Conservation (phyloP, 495 filamentous ascomycete genomes). For the Aspergillus sclerotiicarbonarius region DNA sequence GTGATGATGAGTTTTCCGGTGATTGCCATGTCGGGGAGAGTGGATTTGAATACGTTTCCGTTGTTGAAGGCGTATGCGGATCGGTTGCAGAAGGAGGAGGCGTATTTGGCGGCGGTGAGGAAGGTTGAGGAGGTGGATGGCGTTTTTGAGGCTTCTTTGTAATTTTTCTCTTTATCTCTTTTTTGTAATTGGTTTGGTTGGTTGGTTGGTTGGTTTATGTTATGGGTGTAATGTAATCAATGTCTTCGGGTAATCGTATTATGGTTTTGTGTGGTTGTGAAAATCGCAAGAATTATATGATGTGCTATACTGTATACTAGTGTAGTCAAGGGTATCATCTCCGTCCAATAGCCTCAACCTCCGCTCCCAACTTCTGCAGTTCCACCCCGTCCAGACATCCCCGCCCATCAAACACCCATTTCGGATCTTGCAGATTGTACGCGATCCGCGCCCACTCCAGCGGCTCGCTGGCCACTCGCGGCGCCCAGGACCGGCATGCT, state of each 20-base stretch:
- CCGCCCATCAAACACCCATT: constrained; percentile 70
- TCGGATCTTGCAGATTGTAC: constrained; percentile 61
- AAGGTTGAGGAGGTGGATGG: constrained; percentile 64
- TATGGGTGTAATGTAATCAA: not conserved
- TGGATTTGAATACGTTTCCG: constrained; percentile 57
- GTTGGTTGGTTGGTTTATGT: not conserved
- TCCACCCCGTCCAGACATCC: constrained; percentile 56
- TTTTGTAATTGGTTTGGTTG: not conserved
- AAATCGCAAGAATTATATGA: no score
- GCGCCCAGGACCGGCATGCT: constrained; percentile 21
- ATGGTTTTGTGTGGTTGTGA: not conserved
- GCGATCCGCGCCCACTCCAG: constrained; percentile 55
- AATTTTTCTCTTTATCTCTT: not conserved
- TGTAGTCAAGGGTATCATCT: not conserved
- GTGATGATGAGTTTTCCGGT: constrained; percentile 78
- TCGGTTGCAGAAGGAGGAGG: constrained; percentile 58
- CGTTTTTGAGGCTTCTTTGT: constrained; percentile 45
- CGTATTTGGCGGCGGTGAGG: constrained; percentile 57
- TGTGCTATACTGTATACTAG: no score
- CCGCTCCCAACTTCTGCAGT: constrained; percentile 57
- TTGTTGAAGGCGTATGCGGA: constrained; percentile 62
- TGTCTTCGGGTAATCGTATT: not conserved
- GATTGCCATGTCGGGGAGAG: constrained; percentile 45
- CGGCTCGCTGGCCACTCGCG: constrained; percentile 20
- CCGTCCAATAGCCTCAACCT: constrained; percentile 27